These are phyloP conservation scores for Cochlearia excelsa DNA, from an alignment of 345 rosid species.

Conservation along the genomic window DNA sequence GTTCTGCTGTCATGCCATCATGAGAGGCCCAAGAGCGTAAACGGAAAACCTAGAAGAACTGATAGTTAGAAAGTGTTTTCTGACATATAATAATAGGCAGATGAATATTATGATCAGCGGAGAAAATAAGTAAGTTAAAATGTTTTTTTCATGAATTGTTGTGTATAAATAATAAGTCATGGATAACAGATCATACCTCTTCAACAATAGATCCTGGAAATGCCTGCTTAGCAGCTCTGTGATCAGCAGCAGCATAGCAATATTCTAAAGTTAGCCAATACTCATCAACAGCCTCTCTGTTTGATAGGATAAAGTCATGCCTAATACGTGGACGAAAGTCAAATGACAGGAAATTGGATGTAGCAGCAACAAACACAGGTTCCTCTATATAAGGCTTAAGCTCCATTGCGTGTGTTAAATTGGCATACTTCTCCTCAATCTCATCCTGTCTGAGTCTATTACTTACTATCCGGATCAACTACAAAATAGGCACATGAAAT, in stretches of 20 bases:
- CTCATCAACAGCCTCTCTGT: constrained; percentile 73
- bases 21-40: constrained; percentile 75
- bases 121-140: constrained; percentile 4
- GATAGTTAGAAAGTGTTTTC: constrained; percentile 30
- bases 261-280: constrained; percentile 94
- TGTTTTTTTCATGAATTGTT: not conserved
- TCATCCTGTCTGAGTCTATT: constrained; percentile 49
- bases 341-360: constrained; percentile 49
- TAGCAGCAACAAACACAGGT: constrained; percentile 53
- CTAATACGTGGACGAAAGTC: constrained; percentile 92
- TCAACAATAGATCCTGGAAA: constrained; percentile 94
- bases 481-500: constrained; percentile 24
- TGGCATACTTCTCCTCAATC: constrained; percentile 49
- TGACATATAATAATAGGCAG: constrained; percentile 4
- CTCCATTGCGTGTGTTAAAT: constrained; percentile 70
- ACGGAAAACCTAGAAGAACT: constrained; percentile 59
- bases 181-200: constrained; percentile 51
- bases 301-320: constrained; percentile 80
- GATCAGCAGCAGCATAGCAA: constrained; percentile 92
- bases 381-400: constrained; percentile 93
- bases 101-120: not conserved
- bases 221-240: constrained; percentile 72
- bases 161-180: not conserved
- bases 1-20: constrained; percentile 76
- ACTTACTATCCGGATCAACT: constrained; percentile 78